Base-by-base conservation (phyloP, 345 rosid genomes). In the Populus tremula region DNA sequence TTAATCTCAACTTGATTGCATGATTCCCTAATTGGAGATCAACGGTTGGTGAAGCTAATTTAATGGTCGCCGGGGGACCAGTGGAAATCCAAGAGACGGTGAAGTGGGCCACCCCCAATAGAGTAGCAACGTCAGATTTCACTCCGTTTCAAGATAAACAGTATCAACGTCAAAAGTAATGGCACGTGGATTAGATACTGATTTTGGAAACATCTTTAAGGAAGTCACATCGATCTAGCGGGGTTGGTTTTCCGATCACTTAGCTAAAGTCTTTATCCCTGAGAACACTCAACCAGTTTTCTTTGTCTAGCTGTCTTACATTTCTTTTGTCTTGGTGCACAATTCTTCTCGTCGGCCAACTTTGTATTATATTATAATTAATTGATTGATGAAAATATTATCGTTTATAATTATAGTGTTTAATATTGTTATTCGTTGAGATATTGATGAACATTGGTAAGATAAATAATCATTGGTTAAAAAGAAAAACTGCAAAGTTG, bases 151-250 rank as follows among this genome's bases (percentile, higher is more conserved):
- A 56, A 73, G 86, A 80, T 78, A 78, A 73, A 83, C 90, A 88
- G 72, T 1, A 39, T 90, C 89, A 72, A 74, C 82, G 77, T 90
- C 91, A 77, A 7, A 53, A 45, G 61, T 77, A 68, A 77, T 75
- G 85, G 82, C 89, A 83, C 81, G 82, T 79, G 83, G 87, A 84
- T 79, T 69, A 8, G 33, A 61, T 77, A 27, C 87, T 66, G 2
- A 10, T 70, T 65, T 62, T 3, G 84, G 85, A 36, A 18, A 67
- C 71, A 66, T 70, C 84, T 81, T 84, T 67, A 82, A 77, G 84
- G 84, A 82, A 79, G 87, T 86, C 87, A 84, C 86, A 75, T 88
- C 87, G n/a, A 29, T 14, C 36, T 59, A 18, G 83, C 72, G 84
- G 86, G 86, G 77, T 23, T 70, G 56, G 35, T 27, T 66, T 47